Base-by-base conservation (phyloP, 176 grass and related monocot genomes). In the Hordeum marinum region DNA sequence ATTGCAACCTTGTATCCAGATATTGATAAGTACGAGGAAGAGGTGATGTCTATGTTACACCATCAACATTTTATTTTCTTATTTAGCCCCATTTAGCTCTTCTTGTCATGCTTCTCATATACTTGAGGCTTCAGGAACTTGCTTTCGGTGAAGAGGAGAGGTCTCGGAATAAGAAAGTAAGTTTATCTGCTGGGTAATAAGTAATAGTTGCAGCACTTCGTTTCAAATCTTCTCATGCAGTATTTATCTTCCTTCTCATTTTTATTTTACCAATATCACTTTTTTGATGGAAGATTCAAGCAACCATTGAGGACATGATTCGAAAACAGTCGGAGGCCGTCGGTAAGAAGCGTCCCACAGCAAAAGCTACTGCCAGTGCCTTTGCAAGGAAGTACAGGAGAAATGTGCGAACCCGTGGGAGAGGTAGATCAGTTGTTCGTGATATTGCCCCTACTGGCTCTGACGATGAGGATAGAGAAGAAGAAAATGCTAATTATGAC, bases 11-110 rank as follows among this genome's bases (percentile, higher is more conserved):
- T 97, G 24, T 97, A 97, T 86, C 91, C 94, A 34, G 85, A 97
- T 86, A 92, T 97, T 84, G 91, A 97, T 63, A 97, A 94, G 75
- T 97, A 94, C 3, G 94, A 97, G 83, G 91, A 94, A 92, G 91
- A 97, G 94, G 94, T 93, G 90, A 86, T 70, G 25, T 34, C 72
- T 76, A 67, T 73, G 32, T 76, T 84, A 24, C 20, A 46, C 46
- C 42, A 26, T 60, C 42, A 15, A 18, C 20, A 72, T 45, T 85
- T 87, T 39, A 6, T 32, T 60, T 36, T 86, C 78, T 74, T 82
- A 12, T 14, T 68, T 85, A 41, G 31, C 18, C 54, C 87, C 23
- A 77, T 71, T 58, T 64, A 82, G 39, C 43, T 84, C 18, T 82
- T 68, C 15, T 72, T 11, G 29, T 23, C 23, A 37, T 72, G 20